Evolutionary conservation across 768 basidiomycete genomes (phyloP).

Genomic region (Myochromella boudieri): DNA sequence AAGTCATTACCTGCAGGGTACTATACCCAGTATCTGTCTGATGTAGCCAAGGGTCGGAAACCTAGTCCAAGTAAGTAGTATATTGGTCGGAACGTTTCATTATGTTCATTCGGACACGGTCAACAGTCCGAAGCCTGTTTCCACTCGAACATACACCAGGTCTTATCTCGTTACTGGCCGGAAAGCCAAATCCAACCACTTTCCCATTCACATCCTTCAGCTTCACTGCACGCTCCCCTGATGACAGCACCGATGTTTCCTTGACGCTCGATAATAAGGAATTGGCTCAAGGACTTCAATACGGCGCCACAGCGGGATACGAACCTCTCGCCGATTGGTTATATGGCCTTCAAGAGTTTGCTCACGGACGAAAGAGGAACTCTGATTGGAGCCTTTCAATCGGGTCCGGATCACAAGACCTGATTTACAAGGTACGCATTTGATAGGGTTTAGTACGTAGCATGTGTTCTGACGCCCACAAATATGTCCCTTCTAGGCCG

Average conservation of each 20-base stretch:
- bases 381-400: constrained; percentile 78
- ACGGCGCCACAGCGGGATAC: constrained; percentile 72
- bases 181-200: constrained; percentile 87
- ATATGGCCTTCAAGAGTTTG: constrained; percentile 63
- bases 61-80: constrained; percentile 59
- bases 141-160: constrained; percentile 80
- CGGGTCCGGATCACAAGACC: constrained; percentile 86
- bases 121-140: constrained; percentile 65
- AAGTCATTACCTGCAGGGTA: constrained; percentile 48
- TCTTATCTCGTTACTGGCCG: constrained; percentile 80
- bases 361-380: constrained; percentile 60
- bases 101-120: constrained; percentile 1
- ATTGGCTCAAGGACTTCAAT: constrained; percentile 70
- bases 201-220: constrained; percentile 89
- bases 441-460: background rate
- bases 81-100: background rate
- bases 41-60: constrained; percentile 56
- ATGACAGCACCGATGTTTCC: constrained; percentile 37
- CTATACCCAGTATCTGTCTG: constrained; percentile 63
- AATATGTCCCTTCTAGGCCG: constrained; percentile 44
- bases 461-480: background rate
- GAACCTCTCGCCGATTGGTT: constrained; percentile 69
- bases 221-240: constrained; percentile 57
- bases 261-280: constrained; percentile 59
- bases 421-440: constrained; percentile 63